Evolutionary conservation across 495 filamentous ascomycete species (phyloP), one percentile per base, ranked within the genome.

Genomic region (Penicillium canariense): DNA sequence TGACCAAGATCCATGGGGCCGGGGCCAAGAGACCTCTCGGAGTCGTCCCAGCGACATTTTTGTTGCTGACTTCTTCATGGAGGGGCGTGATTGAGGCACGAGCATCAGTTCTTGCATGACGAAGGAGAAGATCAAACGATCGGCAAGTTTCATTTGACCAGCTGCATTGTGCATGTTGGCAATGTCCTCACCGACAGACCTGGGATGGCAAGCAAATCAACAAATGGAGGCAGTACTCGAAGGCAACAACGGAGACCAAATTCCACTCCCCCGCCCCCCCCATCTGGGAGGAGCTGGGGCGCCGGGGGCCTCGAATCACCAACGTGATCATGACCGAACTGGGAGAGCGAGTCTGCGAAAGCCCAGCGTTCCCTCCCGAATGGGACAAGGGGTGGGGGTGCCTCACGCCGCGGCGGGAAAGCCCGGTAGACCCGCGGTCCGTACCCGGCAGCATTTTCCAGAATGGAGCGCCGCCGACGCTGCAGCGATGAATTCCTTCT

Each of bases 161-260:
- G 50, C 30, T 58, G 62, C 54, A 58, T 55, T 54, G 54, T 58
- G 50, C 50, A 61, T 54, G 56, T 51, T 71, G 57, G 61, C 67
- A 44, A 44, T 45, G 44, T 43, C 35, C 44, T 71, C 69, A 73
- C 70, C 68, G 70, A 75, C 66, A 66, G 31, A 56, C 54, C 15
- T 30, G 10, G 43, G 28, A 28, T 28, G 50, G 47, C 56, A 38
- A 54, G 40, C 32, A 44, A 55, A 45, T 42, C 12, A 46, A 42
- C 10, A 39, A 22, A 22, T 39, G n/a, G 22, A 39, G 8, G 36
- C 38, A 2, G 20, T 20, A 8, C 36, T 23, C 10, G n/a, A 42
- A 56, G 45, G 43, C 20, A 49, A 26, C 14, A 43, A 36, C 15
- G 15, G 22, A 31, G 34, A 45, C n/a, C n/a, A 11, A 18, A 55